phyloP scores from a whole-genome alignment of 352 stramenopile genomes.

The Phytophthora pseudosyringae region DNA sequence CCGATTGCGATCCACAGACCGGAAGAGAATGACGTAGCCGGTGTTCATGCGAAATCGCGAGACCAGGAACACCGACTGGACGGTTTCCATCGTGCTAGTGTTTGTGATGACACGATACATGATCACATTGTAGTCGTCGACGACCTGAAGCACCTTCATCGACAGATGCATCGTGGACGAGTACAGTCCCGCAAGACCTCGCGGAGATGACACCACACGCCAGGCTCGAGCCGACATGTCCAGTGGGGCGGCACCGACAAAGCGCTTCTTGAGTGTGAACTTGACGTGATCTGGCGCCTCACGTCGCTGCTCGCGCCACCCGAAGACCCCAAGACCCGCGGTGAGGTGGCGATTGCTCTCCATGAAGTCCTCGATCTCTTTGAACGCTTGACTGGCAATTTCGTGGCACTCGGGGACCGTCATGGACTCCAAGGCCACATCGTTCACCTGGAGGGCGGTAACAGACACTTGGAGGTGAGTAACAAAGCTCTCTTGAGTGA shows the following conservation, averaged over 20 bases:
- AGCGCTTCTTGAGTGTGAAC: conserved; percentile 66
- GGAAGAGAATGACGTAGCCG: conserved; percentile 56
- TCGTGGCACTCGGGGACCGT: conserved; percentile 50
- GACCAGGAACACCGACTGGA: conserved; percentile 59
- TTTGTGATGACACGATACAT: conserved; percentile 55
- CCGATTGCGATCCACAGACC: conserved; percentile 41
- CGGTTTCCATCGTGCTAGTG: conserved; percentile 22
- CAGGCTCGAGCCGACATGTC: conserved; percentile 45
- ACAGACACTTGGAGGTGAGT: conserved; percentile 5
- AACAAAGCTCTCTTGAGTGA: conserved; percentile 10
- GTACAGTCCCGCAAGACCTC: conserved; percentile 43
- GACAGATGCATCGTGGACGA: conserved; percentile 54
- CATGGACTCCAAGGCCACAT: conserved; percentile 32
- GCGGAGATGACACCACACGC: conserved; percentile 43
- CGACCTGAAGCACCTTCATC: conserved; percentile 48
- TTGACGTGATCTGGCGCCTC: conserved; percentile 49
- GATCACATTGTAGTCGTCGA: conserved; percentile 72
- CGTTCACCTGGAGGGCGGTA: conserved; percentile 15
- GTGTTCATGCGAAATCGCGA: conserved; percentile 45
- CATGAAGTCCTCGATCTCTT: conserved; percentile 52
- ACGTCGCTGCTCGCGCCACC: conserved; percentile 57
- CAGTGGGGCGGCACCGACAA: conserved; percentile 34
- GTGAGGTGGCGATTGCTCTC: conserved; percentile 50
- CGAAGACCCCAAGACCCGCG: conserved; percentile 55
- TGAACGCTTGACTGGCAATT: conserved; percentile 43